Percentiles rank a stretch among this genome's conserved stretches.
These are phyloP conservation scores for Pestalotiopsis sp. DNA, from an alignment of 2,329 filamentous ascomycete genomes.

Conservation along the genomic window DNA sequence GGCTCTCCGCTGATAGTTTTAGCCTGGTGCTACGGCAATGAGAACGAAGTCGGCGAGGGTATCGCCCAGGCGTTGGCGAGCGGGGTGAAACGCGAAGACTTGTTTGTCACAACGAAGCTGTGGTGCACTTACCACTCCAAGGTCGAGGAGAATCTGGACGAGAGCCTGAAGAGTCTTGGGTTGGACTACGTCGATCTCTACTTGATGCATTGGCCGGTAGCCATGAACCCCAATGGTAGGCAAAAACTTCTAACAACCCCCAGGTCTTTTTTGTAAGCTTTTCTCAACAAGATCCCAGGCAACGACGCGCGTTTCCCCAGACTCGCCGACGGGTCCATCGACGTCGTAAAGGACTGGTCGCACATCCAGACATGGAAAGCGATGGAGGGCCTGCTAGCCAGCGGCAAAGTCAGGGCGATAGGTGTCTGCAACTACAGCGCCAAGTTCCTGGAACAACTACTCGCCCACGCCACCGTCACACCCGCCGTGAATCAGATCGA, in stretches of 20 bases:
- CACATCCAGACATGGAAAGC: constrained; percentile 78
- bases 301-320: constrained; percentile 78
- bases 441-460: constrained; percentile 57
- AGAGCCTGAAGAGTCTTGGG: constrained; percentile 72
- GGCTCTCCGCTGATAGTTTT: not conserved
- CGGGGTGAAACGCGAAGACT: constrained; percentile 75
- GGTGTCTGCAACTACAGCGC: constrained; percentile 63
- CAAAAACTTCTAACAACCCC: not conserved
- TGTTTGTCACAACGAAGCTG: constrained; percentile 85
- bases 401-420: constrained; percentile 58
- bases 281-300: constrained; percentile 76
- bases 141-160: constrained; percentile 70
- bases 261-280: constrained; percentile 49
- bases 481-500: constrained; percentile 75
- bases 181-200: constrained; percentile 68
- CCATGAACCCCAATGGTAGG: not conserved
- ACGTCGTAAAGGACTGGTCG: constrained; percentile 69
- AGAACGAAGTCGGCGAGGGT: not conserved
- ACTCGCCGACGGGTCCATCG: constrained; percentile 71
- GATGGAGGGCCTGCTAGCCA: constrained; percentile 67
- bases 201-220: constrained; percentile 63
- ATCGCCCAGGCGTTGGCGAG: not conserved
- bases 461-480: constrained; percentile 52
- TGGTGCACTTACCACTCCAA: constrained; percentile 80
- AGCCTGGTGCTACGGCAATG: not conserved